phyloP scores from a whole-genome alignment of 805 yeast genomes.

The Kodamaea hsintzibuensis region DNA sequence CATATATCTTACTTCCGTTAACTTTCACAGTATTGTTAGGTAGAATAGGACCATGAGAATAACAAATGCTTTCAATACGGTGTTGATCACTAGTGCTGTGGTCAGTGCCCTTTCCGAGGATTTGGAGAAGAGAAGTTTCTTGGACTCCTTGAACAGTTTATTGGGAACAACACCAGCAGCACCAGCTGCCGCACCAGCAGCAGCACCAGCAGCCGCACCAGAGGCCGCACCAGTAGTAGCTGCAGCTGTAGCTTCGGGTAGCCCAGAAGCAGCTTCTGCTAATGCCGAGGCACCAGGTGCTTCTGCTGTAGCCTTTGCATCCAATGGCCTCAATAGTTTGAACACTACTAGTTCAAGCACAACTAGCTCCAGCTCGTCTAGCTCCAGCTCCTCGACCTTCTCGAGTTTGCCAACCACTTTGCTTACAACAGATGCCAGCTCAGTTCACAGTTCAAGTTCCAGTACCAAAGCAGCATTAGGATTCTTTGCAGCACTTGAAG shows the following conservation, averaged over 20 bases:
- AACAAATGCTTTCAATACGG: slow-evolving; percentile 22
- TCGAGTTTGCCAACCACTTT: slow-evolving; percentile 3
- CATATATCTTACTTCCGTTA: no score
- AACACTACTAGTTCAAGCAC: slow-evolving; percentile 5
- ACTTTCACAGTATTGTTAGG: no score
- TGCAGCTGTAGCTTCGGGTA: slow-evolving; percentile 9
- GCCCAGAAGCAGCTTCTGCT: neutral
- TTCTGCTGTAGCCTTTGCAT: slow-evolving; percentile 10
- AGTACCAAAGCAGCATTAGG: neutral
- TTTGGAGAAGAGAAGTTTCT: slow-evolving; percentile 13
- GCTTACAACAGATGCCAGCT: slow-evolving; percentile 3
- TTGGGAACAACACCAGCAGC: neutral
- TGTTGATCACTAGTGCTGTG: slow-evolving; percentile 26
- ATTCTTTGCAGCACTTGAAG: slow-evolving; percentile 6
- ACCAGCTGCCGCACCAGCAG: neutral
- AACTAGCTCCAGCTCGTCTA: slow-evolving; percentile 5
- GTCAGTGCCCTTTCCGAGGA: slow-evolving; percentile 16
- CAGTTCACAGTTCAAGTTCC: slow-evolving; percentile 8
- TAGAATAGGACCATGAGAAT: slow-evolving; percentile 27
- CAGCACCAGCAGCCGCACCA: neutral
- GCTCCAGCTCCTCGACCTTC: slow-evolving; percentile 5
- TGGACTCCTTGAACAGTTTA: slow-evolving; percentile 11
- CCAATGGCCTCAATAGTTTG: slow-evolving; percentile 8
- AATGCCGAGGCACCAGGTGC: slow-evolving; percentile 2
- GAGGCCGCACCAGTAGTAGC: slow-evolving; percentile 3